Conservation (phyloP, 179 eudicot genomes). For the Gypsophila paniculata region DNA sequence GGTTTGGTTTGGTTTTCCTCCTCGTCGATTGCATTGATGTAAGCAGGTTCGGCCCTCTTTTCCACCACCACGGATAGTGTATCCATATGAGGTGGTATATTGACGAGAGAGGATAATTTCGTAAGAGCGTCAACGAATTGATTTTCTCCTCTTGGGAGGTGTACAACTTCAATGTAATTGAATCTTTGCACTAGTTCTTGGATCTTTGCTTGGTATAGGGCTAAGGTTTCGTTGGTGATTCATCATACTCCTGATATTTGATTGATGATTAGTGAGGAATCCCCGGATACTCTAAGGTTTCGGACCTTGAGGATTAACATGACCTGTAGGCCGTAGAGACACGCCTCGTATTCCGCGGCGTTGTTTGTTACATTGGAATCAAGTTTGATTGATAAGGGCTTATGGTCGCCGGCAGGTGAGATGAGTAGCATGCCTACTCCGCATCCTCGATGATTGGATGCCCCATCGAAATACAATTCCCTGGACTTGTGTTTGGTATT, state of each 20-base stretch:
- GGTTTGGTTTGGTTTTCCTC: background rate
- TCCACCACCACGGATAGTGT: background rate
- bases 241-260: background rate
- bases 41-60: background rate
- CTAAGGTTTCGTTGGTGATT: background rate
- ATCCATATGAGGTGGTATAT: background rate
- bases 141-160: background rate
- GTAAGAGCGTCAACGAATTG: too few species aligned
- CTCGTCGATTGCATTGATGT: background rate
- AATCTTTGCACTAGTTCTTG: too few species aligned
- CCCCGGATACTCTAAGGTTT: background rate
- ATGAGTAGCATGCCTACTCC: background rate
- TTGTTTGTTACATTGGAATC: too few species aligned
- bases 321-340: background rate
- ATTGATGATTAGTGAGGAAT: background rate
- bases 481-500: background rate
- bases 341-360: background rate
- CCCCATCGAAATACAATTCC: background rate
- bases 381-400: background rate
- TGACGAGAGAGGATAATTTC: background rate
- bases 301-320: background rate
- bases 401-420: background rate
- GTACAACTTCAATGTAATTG: background rate
- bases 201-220: background rate
- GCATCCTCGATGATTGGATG: background rate